These are phyloP conservation scores for Pontederia paniculata DNA, from an alignment of 176 grass and related monocot genomes.

Conservation along the genomic window DNA sequence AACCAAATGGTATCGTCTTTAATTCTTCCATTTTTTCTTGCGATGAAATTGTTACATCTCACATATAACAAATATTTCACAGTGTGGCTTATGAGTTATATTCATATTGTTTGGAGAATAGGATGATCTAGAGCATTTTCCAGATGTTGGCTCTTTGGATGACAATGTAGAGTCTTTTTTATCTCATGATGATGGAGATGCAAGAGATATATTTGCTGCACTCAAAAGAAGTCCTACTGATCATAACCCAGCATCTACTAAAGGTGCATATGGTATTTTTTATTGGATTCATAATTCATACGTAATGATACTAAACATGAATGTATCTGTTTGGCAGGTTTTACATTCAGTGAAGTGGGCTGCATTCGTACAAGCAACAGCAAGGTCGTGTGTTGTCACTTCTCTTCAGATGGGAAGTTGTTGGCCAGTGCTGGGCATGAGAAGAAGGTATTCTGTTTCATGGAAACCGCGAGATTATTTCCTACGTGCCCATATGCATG, in stretches of 20 bases:
- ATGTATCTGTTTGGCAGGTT: constrained; percentile 42
- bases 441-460: constrained; percentile 53
- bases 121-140: constrained; percentile 12
- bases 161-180: constrained; percentile 14
- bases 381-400: constrained; percentile 94
- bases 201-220: constrained; percentile 12
- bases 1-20: constrained; percentile 68
- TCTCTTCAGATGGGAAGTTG: constrained; percentile 89
- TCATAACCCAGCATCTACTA: constrained; percentile 41
- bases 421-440: constrained; percentile 97
- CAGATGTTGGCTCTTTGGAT: constrained; percentile 13
- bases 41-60: background rate
- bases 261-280: constrained; percentile 29
- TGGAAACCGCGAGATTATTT: too few relatives aligned
- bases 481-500: constrained; percentile 20
- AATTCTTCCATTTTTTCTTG: background rate
- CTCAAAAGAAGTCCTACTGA: constrained; percentile 8
- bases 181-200: constrained; percentile 15
- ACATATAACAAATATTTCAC: background rate
- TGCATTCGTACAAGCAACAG: constrained; percentile 77
- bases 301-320: background rate
- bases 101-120: background rate
- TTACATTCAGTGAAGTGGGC: constrained; percentile 73
- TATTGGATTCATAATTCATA: background rate
- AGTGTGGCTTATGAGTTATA: too few relatives aligned